These are phyloP conservation scores for Durusdinium trenchii DNA, from an alignment of 73 alveolate species.

Conservation along the genomic window DNA sequence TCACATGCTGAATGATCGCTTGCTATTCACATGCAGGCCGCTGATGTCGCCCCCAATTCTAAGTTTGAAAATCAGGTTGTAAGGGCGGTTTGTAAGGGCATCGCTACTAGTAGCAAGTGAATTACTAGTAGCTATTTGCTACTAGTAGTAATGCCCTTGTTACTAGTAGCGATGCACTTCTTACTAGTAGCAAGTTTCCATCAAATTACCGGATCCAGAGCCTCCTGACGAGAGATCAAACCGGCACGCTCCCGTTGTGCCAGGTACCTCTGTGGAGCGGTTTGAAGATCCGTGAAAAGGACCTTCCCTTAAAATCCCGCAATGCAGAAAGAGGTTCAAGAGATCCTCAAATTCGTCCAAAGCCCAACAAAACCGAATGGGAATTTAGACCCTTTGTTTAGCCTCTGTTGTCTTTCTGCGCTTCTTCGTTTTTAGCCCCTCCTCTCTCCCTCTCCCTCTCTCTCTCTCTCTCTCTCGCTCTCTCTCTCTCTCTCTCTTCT, in stretches of 20 bases:
- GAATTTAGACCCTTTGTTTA: not conserved
- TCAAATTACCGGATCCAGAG: not conserved
- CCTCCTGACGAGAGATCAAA: conserved; percentile 87
- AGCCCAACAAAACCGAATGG: not conserved
- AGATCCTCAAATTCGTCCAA: not conserved
- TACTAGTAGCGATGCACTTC: no score
- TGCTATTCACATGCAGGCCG: no score
- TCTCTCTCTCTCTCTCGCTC: not conserved
- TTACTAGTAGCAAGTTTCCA: no score
- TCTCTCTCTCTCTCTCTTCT: not conserved
- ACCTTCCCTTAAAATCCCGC: not conserved
- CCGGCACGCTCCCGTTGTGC: conserved; percentile 81
- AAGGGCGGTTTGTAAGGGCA: no score
- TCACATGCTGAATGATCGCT: no score
- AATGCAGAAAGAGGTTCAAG: not conserved
- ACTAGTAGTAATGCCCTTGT: no score
- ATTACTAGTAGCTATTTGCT: no score
- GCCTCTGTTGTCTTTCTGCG: not conserved
- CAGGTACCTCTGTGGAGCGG: conserved; percentile 37
- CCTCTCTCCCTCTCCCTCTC: not conserved
- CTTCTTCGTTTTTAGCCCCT: not conserved
- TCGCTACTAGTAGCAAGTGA: no score
- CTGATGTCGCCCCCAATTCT: no score
- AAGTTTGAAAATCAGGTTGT: no score
- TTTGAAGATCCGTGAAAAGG: not conserved